phyloP scores from a whole-genome alignment of 1,284 basidiomycete species.

The Amylostereum areolatum region DNA sequence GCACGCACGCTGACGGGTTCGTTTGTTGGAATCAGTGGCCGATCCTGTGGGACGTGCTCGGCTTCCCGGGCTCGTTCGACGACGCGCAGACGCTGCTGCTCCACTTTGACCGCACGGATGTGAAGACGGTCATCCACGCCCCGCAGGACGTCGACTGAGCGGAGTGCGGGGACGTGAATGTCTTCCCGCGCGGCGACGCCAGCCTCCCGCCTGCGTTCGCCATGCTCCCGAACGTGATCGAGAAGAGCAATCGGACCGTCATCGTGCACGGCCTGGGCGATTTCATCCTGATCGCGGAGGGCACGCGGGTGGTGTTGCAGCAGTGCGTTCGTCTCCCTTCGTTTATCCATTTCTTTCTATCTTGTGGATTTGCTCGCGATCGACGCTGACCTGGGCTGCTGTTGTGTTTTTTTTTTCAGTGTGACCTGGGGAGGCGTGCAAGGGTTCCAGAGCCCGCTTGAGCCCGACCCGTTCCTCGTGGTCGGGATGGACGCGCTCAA shows the following conservation, averaged over 20 bases:
- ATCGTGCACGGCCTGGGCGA: conserved; percentile 71
- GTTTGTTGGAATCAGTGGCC: conserved; percentile 33
- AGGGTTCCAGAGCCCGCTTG: conserved; percentile 66
- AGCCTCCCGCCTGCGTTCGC: conserved; percentile 57
- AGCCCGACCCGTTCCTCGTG: conserved; percentile 60
- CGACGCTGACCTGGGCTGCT: too few species aligned
- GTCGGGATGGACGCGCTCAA: conserved; percentile 64
- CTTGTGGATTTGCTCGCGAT: too few species aligned
- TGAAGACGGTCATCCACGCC: conserved; percentile 70
- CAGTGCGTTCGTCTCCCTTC: too few species aligned
- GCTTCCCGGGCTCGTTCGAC: conserved; percentile 66
- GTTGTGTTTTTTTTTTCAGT: too few species aligned
- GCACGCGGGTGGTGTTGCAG: conserved; percentile 13
- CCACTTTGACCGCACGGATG: conserved; percentile 68
- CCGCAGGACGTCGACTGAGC: conserved; percentile 55
- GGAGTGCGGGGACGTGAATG: conserved; percentile 54
- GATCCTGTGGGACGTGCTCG: conserved; percentile 72
- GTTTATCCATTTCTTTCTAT: too few species aligned
- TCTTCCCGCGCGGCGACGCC: conserved; percentile 56
- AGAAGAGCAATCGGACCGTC: conserved; percentile 64
- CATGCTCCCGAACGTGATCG: conserved; percentile 68
- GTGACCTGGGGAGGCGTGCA: conserved; percentile 54
- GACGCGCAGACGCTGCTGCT: conserved; percentile 36
- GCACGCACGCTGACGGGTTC: background rate
- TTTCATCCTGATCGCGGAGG: conserved; percentile 66